Conservation (phyloP, 495 filamentous ascomycete species). For the Neurospora discreta region DNA sequence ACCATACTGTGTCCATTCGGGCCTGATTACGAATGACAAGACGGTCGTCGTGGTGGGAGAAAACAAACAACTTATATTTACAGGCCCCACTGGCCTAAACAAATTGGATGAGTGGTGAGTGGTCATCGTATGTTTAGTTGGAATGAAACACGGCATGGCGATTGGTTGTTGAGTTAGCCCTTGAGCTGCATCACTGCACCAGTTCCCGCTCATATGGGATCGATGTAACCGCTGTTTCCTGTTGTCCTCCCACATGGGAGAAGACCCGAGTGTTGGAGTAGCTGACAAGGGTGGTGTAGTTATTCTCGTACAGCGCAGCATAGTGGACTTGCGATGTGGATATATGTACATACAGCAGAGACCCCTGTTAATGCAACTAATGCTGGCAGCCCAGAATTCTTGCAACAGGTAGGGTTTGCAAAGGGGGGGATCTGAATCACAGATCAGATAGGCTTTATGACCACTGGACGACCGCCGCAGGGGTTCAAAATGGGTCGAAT, state of each 20-base stretch:
- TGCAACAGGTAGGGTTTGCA: no score
- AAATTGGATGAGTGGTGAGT: not conserved
- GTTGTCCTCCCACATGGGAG: not conserved
- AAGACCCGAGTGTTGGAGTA: not conserved
- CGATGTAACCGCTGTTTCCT: not conserved
- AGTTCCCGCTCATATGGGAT: not conserved
- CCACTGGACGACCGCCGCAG: no score
- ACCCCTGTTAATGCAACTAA: no score
- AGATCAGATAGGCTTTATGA: no score
- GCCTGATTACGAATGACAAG: not conserved
- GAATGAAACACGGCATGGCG: not conserved
- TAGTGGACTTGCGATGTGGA: not conserved
- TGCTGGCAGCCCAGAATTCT: no score
- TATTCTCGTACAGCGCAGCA: not conserved
- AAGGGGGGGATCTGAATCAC: no score
- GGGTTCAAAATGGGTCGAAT: no score
- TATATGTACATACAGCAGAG: no score
- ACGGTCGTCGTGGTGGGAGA: not conserved
- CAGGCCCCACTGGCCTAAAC: not conserved
- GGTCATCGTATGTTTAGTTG: conserved; percentile 1
- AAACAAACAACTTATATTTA: not conserved
- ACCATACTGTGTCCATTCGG: not conserved
- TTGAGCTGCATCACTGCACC: not conserved
- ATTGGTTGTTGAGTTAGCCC: not conserved
- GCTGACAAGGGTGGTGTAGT: not conserved